Base-by-base conservation (phyloP, 345 rosid species). In the Euphorbia pulcherrima region DNA sequence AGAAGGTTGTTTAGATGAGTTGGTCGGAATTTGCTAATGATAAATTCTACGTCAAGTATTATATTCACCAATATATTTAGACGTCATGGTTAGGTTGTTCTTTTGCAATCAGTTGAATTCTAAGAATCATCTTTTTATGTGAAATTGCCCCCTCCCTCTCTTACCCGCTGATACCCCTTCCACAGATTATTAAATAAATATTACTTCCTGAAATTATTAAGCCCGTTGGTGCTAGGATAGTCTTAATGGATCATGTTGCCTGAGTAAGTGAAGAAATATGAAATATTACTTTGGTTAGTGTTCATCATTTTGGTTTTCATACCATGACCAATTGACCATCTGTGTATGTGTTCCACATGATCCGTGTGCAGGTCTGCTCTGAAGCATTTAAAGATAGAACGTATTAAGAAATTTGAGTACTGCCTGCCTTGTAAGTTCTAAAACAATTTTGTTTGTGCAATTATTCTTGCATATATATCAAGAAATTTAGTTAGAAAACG, bases 351-450 rank as follows among this genome's bases (percentile, higher is more conserved):
- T 13, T 4, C 27, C 27, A 21, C 53, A 60, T 79, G 62, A 65
- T 16, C 68, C 68, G 41, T 67, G 65, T 82, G 85, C 84, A 95
- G 99, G 83, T 69, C 88, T 76, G 96, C 99, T 84, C 77, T 95
- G 77, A 90, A 83, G 77, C 96, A 82, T 69, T 70, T 95, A 87
- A 95, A 95, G 84, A 78, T 85, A 78, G 99, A 92, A 8, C 92
- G 83, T 2, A 53, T 94, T 69, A 94, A 94, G 85, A 86, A 88
- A 83, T 94, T 81, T 28, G 97, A 92, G 76, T 94, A 94, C 71
- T 89, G 97, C 83, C 74, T 94, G 67, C 99, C 99, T 68, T 92
- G 99, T 94, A 75, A 92, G 97, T 89, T 74, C 71, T n/a, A 41
- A 76, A 27, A 57, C 65, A 62, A 21, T 46, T 21, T 63, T 56